Evolutionary conservation across 805 yeast species (phyloP).

Genomic region (Ogataea glucozyma): DNA sequence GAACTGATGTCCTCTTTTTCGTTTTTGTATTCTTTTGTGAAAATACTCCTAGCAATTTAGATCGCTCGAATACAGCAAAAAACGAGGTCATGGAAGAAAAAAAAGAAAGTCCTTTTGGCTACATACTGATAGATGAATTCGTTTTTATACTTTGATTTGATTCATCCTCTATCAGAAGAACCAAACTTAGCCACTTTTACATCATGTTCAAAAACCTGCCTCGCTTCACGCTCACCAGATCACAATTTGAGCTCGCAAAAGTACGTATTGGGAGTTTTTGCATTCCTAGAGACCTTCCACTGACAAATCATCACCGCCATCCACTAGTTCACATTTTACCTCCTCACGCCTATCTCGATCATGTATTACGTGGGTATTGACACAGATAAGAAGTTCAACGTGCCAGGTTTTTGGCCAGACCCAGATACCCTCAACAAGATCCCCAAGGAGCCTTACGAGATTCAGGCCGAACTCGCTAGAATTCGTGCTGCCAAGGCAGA

Average conservation of each 20-base stretch:
- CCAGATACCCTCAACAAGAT: slow-evolving; percentile 87
- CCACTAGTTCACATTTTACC: slow-evolving; percentile 71
- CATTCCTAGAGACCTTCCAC: not conserved
- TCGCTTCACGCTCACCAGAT: slow-evolving; percentile 40
- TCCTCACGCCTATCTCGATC: slow-evolving; percentile 82
- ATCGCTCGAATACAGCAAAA: not conserved
- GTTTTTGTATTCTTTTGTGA: no score
- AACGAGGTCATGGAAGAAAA: no score
- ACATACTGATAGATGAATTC: no score
- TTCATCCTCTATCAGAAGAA: no score
- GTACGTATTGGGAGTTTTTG: no score
- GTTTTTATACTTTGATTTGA: no score
- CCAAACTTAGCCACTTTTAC: not conserved
- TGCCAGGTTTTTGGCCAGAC: slow-evolving; percentile 97
- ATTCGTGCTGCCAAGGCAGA: slow-evolving; percentile 75
- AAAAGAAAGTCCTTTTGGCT: no score
- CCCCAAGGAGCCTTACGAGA: slow-evolving; percentile 91
- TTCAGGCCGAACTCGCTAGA: slow-evolving; percentile 87
- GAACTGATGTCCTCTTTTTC: no score
- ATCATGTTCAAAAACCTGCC: slow-evolving; percentile 23
- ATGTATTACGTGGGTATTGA: slow-evolving; percentile 94
- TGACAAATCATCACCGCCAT: slow-evolving; percentile 8
- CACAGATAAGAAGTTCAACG: slow-evolving; percentile 83
- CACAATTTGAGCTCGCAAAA: slow-evolving; percentile 55
- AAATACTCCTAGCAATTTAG: no score